Base-by-base conservation (phyloP, 352 stramenopile genomes). In the Aphanomyces astaci region DNA sequence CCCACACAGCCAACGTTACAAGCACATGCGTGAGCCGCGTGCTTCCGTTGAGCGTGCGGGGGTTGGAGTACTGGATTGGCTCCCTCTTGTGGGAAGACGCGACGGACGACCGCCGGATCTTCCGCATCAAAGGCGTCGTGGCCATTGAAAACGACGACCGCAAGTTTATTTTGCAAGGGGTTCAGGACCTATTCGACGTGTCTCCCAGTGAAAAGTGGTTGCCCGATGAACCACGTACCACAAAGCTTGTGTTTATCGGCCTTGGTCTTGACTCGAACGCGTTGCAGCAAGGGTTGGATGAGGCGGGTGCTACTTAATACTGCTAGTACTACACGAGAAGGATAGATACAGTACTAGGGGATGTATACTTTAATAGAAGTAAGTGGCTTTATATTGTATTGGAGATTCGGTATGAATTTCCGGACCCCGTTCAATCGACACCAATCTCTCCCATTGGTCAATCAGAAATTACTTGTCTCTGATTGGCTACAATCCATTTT, bases 151-250 rank as follows among this genome's bases (percentile, higher is more conserved):
- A 70, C 4, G 79, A 88, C 40, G 27, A 63, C 3, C 78, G 80
- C 57, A 93, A 93, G 71, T 87, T 81, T 55, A 87, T 93, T 24
- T 71, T 93, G 28, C 85, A 93, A 62, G 85, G 81, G n/a, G 85
- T 93, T 39, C 82, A 92, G 54, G 83, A 93, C 63, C 68, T 92
- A 19, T 93, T 92, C 54, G 83, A 91, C 43, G 78, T 93, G 13
- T 51, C 62, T 24, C 43, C 62, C 0, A 62, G 48, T 40, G 62
- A 57, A 40, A 13, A 15, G 9, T 68, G 62, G 62, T 22, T 13
- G 15, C 13, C 22, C 15, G 62, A 68, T 15, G 62, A 57, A 28
- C 24, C 46, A 33, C 43, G 43, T 17, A 24, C 36, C 10, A 68
- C 62, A 3, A 57, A 68, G 24, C 56, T 68, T 27, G 43, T 68